Evolutionary conservation across 257 asterid genomes (phyloP).

Genomic region (Scutellaria minor): DNA sequence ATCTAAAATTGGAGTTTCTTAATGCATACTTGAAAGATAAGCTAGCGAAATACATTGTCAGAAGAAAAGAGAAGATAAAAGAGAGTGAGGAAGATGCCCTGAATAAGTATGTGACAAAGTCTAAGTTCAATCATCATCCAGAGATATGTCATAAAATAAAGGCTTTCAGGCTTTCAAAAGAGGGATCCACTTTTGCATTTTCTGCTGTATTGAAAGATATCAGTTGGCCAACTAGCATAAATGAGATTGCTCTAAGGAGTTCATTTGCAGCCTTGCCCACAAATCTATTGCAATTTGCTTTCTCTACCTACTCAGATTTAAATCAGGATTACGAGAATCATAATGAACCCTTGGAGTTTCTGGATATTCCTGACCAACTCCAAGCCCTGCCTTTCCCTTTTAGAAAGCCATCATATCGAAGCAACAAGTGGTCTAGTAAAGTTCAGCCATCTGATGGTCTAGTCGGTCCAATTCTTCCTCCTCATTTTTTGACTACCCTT

Average conservation of each 20-base stretch:
- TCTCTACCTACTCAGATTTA: constrained; percentile 48
- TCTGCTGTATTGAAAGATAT: constrained; percentile 49
- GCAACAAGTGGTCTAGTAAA: constrained; percentile 52
- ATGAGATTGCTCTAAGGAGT: constrained; percentile 65
- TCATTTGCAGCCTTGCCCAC: constrained; percentile 54
- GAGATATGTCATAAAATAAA: constrained; percentile 52
- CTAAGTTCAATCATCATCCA: constrained; percentile 36
- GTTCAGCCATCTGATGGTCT: constrained; percentile 46
- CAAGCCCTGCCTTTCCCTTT: constrained; percentile 51
- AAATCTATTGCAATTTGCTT: constrained; percentile 46
- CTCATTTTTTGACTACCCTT: constrained; percentile 62
- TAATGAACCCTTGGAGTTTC: constrained; percentile 50
- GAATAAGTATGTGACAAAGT: constrained; percentile 30
- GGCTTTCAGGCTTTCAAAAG: constrained; percentile 39
- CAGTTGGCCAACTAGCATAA: constrained; percentile 65
- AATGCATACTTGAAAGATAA: constrained; percentile 53
- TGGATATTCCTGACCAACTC: constrained; percentile 44
- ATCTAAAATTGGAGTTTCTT: constrained; percentile 55
- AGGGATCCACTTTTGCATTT: constrained; percentile 32
- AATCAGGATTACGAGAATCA: constrained; percentile 31
- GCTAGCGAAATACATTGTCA: constrained; percentile 43
- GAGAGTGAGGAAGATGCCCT: constrained; percentile 32
- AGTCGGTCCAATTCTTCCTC: constrained; percentile 60
- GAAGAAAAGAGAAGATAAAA: constrained; percentile 41
- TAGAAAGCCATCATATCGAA: constrained; percentile 52